Conservation (phyloP, 1,284 basidiomycete genomes). For the Sphaerobolus stellatus region DNA sequence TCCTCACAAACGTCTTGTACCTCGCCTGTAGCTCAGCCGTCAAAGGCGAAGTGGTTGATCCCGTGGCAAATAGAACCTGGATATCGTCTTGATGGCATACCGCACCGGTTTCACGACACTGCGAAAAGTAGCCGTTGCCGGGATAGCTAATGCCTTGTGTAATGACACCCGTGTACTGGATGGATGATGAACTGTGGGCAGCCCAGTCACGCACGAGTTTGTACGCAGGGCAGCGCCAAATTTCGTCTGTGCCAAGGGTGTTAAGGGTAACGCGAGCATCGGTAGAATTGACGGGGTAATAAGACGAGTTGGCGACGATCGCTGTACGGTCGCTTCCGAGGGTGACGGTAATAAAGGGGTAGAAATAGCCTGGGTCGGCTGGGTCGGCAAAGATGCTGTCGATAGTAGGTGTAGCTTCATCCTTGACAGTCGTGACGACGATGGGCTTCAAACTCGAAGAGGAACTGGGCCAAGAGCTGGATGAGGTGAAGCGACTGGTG, state of each 20-base stretch:
- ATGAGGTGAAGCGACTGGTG: neutral
- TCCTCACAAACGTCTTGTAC: constrained; percentile 63
- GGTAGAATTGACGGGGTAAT: constrained; percentile 45
- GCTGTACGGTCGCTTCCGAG: constrained; percentile 51
- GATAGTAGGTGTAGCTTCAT: constrained; percentile 68
- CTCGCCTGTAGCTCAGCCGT: constrained; percentile 65
- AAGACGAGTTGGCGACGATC: constrained; percentile 45
- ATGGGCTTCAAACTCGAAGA: constrained; percentile 64
- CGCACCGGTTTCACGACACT: constrained; percentile 51
- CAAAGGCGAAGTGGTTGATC: constrained; percentile 54
- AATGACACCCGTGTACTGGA: constrained; percentile 69
- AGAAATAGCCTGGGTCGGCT: constrained; percentile 40
- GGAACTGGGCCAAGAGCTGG: constrained; percentile 44
- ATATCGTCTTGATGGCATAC: constrained; percentile 79
- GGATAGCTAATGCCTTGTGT: constrained; percentile 68
- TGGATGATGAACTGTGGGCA: constrained; percentile 52
- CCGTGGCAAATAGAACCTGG: constrained; percentile 72
- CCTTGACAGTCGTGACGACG: constrained; percentile 64
- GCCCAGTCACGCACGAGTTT: constrained; percentile 69
- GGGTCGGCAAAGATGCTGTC: constrained; percentile 41
- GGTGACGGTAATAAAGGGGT: constrained; percentile 39
- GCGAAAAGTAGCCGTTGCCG: constrained; percentile 52
- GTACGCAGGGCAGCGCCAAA: constrained; percentile 72
- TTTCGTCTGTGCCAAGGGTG: constrained; percentile 63
- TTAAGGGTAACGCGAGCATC: constrained; percentile 61